phyloP scores from a whole-genome alignment of 2,329 filamentous ascomycete species.

The Aspergillus floridensis region DNA sequence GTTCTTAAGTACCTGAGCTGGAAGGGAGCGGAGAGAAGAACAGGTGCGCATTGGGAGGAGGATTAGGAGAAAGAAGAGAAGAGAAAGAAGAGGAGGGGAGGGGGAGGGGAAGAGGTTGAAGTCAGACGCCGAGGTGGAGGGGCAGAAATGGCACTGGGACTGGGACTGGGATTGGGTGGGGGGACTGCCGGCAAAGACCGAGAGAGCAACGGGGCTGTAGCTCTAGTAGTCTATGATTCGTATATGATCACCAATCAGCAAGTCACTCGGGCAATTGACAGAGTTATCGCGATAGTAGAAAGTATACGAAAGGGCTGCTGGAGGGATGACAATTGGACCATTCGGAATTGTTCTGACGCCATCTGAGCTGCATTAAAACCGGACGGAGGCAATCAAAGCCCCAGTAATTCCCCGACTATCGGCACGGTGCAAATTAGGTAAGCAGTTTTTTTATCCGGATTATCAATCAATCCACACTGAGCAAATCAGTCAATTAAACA shows the following conservation, averaged over 20 bases:
- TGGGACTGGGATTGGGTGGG: background rate
- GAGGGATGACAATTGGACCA: background rate
- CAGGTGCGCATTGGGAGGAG: conserved; percentile 23
- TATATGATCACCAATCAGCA: too few relatives aligned
- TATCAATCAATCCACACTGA: background rate
- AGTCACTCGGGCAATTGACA: too few relatives aligned
- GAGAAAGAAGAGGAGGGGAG: background rate
- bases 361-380: background rate
- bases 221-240: too few relatives aligned
- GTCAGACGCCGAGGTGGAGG: background rate
- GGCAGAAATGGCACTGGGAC: background rate
- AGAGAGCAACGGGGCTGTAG: too few relatives aligned
- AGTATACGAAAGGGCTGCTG: too few relatives aligned
- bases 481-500: too few relatives aligned
- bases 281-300: too few relatives aligned
- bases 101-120: background rate
- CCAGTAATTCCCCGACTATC: background rate
- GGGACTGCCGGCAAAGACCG: background rate
- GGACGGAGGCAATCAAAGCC: too few relatives aligned
- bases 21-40: conserved; percentile 17
- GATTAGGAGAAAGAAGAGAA: conserved; percentile 1
- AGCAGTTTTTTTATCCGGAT: background rate
- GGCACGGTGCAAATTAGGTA: background rate
- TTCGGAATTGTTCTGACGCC: background rate
- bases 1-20: conserved; percentile 19